A percentile compares a stretch with the other conserved stretches of the same genome.
phyloP scores from a whole-genome alignment of 257 asterid genomes.

The Phtheirospermum japonicum region DNA sequence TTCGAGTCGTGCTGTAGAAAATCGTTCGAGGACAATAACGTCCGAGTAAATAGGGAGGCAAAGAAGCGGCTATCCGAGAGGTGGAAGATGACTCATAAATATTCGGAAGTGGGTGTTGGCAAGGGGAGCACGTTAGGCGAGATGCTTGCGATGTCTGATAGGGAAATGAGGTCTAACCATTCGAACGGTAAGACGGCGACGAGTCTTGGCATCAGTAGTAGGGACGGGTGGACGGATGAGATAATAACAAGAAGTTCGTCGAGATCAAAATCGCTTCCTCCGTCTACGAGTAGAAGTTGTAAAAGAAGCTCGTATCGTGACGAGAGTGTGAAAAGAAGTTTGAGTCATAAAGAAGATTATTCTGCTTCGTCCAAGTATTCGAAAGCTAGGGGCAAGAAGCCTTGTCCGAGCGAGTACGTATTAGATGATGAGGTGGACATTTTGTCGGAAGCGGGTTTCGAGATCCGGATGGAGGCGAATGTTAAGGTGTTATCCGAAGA shows the following conservation, averaged over 20 bases:
- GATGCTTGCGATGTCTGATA: conserved; percentile 68
- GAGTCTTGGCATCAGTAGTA: conserved; percentile 66
- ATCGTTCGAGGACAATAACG: conserved; percentile 46
- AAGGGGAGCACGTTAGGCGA: conserved; percentile 74
- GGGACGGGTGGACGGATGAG: conserved; percentile 78
- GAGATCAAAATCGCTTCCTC: conserved; percentile 58
- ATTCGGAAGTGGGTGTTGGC: conserved; percentile 47
- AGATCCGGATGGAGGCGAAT: conserved; percentile 43
- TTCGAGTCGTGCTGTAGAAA: conserved; percentile 40
- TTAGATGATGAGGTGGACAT: conserved; percentile 33
- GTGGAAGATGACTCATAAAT: conserved; percentile 69
- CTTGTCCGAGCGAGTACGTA: conserved; percentile 34
- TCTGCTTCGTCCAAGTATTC: conserved; percentile 33
- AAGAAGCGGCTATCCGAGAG: conserved; percentile 79
- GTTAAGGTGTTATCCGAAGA: conserved; percentile 35
- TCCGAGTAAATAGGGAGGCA: conserved; percentile 61
- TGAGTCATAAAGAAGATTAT: conserved; percentile 33
- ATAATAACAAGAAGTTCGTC: conserved; percentile 40
- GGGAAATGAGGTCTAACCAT: conserved; percentile 24
- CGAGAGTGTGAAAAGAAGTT: conserved; percentile 45
- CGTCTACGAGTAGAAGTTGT: conserved; percentile 40
- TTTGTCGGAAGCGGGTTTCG: conserved; percentile 41
- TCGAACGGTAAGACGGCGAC: conserved; percentile 35
- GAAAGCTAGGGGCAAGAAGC: conserved; percentile 42
- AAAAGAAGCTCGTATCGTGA: conserved; percentile 37